phyloP scores from a whole-genome alignment of 1,139 yeast species.

The Scheffersomyces titani region DNA sequence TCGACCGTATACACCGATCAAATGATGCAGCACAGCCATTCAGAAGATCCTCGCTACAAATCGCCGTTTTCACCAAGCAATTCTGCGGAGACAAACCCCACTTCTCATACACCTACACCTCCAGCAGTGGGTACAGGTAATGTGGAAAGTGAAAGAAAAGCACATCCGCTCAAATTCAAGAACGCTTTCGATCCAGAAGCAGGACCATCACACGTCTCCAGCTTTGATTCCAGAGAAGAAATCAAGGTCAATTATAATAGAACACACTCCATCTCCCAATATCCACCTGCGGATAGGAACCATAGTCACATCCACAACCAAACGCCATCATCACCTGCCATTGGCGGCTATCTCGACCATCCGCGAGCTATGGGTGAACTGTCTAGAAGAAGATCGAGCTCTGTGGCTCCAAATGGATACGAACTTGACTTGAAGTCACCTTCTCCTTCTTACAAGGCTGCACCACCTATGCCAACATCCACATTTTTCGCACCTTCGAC shows the following conservation, averaged over 20 bases:
- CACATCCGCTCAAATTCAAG: background rate
- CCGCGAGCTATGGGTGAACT: conserved; percentile 8
- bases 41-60: conserved; percentile 10
- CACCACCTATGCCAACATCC: conserved; percentile 1
- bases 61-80: conserved; percentile 12
- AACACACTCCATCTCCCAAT: conserved; percentile 13
- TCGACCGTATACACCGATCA: conserved; percentile 7
- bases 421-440: conserved; percentile 10
- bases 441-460: conserved; percentile 5
- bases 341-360: conserved; percentile 21
- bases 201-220: background rate
- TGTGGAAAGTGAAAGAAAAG: background rate
- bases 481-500: background rate
- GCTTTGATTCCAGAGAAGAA: conserved; percentile 1
- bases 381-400: conserved; percentile 6
- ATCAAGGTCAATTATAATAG: conserved; percentile 5
- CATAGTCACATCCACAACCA: conserved; percentile 6
- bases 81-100: conserved; percentile 9
- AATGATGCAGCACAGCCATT: background rate
- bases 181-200: background rate
- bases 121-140: conserved; percentile 2
- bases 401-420: conserved; percentile 5
- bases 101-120: conserved; percentile 11
- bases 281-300: conserved; percentile 12
- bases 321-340: conserved; percentile 10